Conservation (phyloP, 2,329 filamentous ascomycete species). For the Dryadomyces quercivorus region DNA sequence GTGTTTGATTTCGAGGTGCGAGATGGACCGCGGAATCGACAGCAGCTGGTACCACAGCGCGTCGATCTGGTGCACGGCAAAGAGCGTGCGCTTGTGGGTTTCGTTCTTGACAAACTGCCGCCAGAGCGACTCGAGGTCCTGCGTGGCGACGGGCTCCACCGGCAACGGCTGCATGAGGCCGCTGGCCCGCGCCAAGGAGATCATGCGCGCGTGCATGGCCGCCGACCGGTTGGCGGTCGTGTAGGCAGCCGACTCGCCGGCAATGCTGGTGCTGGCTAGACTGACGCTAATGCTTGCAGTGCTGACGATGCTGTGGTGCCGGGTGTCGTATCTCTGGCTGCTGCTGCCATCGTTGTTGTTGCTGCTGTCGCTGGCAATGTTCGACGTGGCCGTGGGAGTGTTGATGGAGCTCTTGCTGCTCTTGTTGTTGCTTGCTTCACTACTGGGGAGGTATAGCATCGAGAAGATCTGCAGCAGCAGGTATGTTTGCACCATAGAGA, state of each 20-base stretch:
- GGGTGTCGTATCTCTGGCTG: no score
- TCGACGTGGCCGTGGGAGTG: no score
- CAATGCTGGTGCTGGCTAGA: not conserved
- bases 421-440: no score
- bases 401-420: no score
- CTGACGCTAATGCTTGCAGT: not conserved
- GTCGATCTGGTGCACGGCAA: slow-evolving; percentile 30
- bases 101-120: slow-evolving; percentile 23
- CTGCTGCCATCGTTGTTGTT: no score
- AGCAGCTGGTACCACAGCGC: slow-evolving; percentile 30
- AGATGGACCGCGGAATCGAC: slow-evolving; percentile 22
- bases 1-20: slow-evolving; percentile 31
- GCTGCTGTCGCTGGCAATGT: no score
- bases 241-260: not conserved
- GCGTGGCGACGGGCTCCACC: slow-evolving; percentile 12
- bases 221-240: slow-evolving; percentile 16
- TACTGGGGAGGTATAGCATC: slow-evolving; percentile 29
- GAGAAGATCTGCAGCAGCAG: slow-evolving; percentile 27
- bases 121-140: slow-evolving; percentile 26
- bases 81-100: slow-evolving; percentile 28
- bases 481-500: slow-evolving; percentile 23
- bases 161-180: slow-evolving; percentile 22
- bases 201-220: slow-evolving; percentile 27
- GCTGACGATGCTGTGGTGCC: no score
- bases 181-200: slow-evolving; percentile 22